Evolutionary conservation across 106 monocot genomes (phyloP), one percentile per base, ranked within the genome.

Genomic region (Dendrobium chrysotoxum): DNA sequence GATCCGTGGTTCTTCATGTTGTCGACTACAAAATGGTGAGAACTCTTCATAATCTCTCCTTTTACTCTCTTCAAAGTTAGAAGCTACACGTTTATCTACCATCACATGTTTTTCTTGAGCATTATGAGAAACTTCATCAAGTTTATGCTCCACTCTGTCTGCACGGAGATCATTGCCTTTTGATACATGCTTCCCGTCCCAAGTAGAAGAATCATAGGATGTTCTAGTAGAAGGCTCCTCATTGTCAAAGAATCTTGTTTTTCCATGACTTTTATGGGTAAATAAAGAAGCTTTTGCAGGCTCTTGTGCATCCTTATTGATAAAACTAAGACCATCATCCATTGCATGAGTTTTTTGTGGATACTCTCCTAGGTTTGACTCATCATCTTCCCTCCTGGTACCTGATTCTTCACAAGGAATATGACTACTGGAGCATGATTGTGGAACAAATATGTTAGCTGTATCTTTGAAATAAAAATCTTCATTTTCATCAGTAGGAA

Each of bases 321-420:
- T 20, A 44, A 73, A 74, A n/a, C 44, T 66, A 54, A 77, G 25
- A 35, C 28, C 67, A 66, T 81, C 84, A 82, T 81, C 50, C 20
- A 75, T 72, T 42, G 79, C 28, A 20, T 84, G 64, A 67, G 20
- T 41, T 83, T 25, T 57, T 35, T 64, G 45, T 13, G 77, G 21
- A 83, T 78, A 73, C 28, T 64, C 44, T 54, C 83, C 77, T 30
- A 78, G 78, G 64, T 28, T 75, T 53, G n/a, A 21, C 30, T 79
- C 61, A 41, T 44, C 58, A 15, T 78, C 84, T 80, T 72, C 58
- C 72, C 7, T n/a, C 45, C 17, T 9, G 17, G 17, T 58, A 68
- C 15, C 76, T 53, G 82, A 53, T 80, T 55, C 86, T 53, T 83
- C 55, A 73, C 11, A 21, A 82, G 42, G 20, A 23, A 80, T 72